Evolutionary conservation across 495 filamentous ascomycete species (phyloP).

Genomic region (Podospora fimiseda): DNA sequence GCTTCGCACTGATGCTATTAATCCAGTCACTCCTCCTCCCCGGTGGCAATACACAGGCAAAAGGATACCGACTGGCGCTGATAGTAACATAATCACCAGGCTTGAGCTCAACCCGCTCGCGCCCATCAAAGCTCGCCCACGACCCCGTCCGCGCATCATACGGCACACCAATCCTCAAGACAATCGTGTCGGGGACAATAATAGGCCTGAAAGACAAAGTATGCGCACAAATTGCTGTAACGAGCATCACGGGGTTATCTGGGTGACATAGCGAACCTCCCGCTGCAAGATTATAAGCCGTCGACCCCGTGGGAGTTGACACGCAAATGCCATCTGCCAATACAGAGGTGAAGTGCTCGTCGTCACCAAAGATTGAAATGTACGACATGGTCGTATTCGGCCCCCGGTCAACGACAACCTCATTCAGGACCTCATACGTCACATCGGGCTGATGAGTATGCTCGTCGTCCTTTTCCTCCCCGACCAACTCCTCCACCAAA

Average conservation of each 20-base stretch:
- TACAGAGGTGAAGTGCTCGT: slow-evolving; percentile 86
- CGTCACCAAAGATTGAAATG: slow-evolving; percentile 89
- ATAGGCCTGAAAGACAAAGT: slow-evolving; percentile 94
- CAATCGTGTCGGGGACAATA: slow-evolving; percentile 90
- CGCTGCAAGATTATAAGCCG: slow-evolving; percentile 94
- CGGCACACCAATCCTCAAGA: slow-evolving; percentile 84
- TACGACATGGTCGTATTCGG: slow-evolving; percentile 86
- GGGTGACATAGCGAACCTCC: slow-evolving; percentile 94
- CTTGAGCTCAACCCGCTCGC: slow-evolving; percentile 76
- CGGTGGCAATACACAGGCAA: slow-evolving; percentile 77
- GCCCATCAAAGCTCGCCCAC: slow-evolving; percentile 96
- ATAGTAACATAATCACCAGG: slow-evolving; percentile 96
- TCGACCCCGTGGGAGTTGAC: slow-evolving; percentile 86
- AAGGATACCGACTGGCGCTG: slow-evolving; percentile 85
- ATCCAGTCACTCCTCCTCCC: slow-evolving; percentile 82
- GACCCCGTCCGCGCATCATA: slow-evolving; percentile 82
- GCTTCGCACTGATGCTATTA: slow-evolving; percentile 77
- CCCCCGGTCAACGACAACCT: slow-evolving; percentile 83
- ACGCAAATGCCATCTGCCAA: slow-evolving; percentile 87
- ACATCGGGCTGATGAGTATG: slow-evolving; percentile 74
- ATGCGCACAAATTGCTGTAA: slow-evolving; percentile 93
- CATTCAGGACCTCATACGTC: slow-evolving; percentile 86
- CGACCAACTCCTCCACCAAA: slow-evolving; percentile 84
- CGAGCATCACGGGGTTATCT: slow-evolving; percentile 92
- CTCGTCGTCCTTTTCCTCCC: slow-evolving; percentile 71